These are phyloP conservation scores for Cyberlindnera petersonii DNA, from an alignment of 805 yeast species.

Conservation along the genomic window DNA sequence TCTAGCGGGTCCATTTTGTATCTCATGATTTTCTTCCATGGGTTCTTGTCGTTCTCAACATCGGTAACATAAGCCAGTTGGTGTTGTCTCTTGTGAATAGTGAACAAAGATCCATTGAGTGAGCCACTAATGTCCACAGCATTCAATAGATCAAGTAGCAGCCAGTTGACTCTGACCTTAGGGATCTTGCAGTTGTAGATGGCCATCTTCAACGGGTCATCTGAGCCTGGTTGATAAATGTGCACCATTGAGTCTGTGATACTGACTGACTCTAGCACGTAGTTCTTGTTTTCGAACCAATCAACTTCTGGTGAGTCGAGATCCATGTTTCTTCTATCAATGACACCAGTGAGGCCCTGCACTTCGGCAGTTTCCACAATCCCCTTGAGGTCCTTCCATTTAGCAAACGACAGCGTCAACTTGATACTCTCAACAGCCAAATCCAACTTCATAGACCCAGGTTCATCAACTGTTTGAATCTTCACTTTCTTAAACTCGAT, in stretches of 20 bases:
- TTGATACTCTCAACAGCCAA: conserved; percentile 76
- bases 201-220: conserved; percentile 38
- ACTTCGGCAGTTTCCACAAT: conserved; percentile 74
- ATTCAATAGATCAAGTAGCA: conserved; percentile 62
- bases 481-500: conserved; percentile 76
- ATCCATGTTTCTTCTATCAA: conserved; percentile 51
- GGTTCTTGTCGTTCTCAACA: conserved; percentile 33
- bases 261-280: conserved; percentile 39
- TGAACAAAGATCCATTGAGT: conserved; percentile 68
- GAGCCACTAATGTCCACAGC: conserved; percentile 72
- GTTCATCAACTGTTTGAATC: conserved; percentile 59
- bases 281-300: conserved; percentile 34
- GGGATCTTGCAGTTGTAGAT: conserved; percentile 67
- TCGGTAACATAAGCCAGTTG: conserved; percentile 44
- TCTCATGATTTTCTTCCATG: conserved; percentile 50
- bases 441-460: conserved; percentile 67
- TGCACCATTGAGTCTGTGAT: conserved; percentile 50
- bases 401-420: conserved; percentile 70
- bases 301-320: conserved; percentile 25
- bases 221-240: conserved; percentile 25
- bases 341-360: conserved; percentile 79
- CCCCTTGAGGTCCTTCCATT: conserved; percentile 88
- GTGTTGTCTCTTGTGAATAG: conserved; percentile 70
- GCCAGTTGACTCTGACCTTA: conserved; percentile 51
- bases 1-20: conserved; percentile 38